Conservation (phyloP, 2,329 filamentous ascomycete genomes). For the Clonostachys rhizophaga region DNA sequence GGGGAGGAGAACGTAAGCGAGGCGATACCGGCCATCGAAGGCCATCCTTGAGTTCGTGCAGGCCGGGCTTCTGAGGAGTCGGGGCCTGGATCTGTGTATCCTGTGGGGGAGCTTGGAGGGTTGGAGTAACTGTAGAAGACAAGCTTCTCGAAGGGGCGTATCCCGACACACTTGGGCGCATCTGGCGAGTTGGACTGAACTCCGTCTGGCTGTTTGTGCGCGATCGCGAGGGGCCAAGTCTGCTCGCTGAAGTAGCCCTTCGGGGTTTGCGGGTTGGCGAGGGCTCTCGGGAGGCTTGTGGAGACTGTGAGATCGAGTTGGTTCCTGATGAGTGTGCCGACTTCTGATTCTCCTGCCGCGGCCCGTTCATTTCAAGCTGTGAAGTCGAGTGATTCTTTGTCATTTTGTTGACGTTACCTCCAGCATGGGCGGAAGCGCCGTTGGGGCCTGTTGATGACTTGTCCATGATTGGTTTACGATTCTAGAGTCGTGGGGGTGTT, state of each 20-base stretch:
- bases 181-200: conserved; percentile 53
- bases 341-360: conserved; percentile 14
- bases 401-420: conserved; percentile 3
- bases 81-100: conserved; percentile 60
- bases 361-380: conserved; percentile 2
- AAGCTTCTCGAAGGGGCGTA: conserved; percentile 62
- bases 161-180: conserved; percentile 48
- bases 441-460: conserved; percentile 20
- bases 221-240: conserved; percentile 41
- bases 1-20: conserved; percentile 72
- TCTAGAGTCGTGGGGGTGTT: conserved; percentile 15
- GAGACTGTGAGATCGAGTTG: conserved; percentile 28
- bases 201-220: conserved; percentile 64
- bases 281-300: conserved; percentile 36
- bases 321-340: conserved; percentile 27
- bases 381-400: conserved; percentile 7
- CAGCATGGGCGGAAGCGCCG: conserved; percentile 10
- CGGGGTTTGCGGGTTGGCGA: conserved; percentile 37
- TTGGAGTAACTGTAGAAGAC: conserved; percentile 63
- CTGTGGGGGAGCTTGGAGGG: conserved; percentile 53
- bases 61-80: conserved; percentile 57
- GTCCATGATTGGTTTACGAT: conserved; percentile 21
- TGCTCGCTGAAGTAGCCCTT: conserved; percentile 25
- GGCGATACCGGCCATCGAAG: conserved; percentile 76
- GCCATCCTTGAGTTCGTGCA: conserved; percentile 47